Conservation (phyloP, 768 basidiomycete species). For the Auriscalpium orientale region DNA sequence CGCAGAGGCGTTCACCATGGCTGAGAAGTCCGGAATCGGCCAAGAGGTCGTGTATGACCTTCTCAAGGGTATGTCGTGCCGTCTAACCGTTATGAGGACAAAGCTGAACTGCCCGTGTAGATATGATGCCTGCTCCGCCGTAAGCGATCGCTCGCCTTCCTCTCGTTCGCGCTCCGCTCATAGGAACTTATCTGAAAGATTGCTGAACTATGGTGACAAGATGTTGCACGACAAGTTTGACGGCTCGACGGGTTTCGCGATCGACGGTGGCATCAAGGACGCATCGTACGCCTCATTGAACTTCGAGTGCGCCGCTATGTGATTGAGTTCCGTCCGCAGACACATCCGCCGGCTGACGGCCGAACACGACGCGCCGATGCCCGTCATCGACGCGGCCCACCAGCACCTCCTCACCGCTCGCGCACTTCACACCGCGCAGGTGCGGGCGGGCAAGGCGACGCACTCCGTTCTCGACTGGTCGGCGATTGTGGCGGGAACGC, state of each 20-base stretch:
- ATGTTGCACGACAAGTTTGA: slow-evolving; percentile 73
- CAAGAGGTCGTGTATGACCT: slow-evolving; percentile 47
- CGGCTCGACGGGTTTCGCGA: slow-evolving; percentile 63
- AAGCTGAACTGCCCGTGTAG: slow-evolving; percentile 22
- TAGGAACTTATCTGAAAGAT: slow-evolving; percentile 32
- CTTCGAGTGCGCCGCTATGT: not conserved
- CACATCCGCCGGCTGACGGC: slow-evolving; percentile 67
- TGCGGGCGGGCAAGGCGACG: slow-evolving; percentile 36
- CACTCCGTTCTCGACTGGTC: slow-evolving; percentile 77
- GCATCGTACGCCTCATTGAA: slow-evolving; percentile 39
- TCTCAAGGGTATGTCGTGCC: slow-evolving; percentile 42
- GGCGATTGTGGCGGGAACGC: slow-evolving; percentile 66
- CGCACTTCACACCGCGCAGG: slow-evolving; percentile 50
- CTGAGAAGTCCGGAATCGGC: slow-evolving; percentile 77
- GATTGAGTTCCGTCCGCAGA: slow-evolving; percentile 21
- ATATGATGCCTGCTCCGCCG: slow-evolving; percentile 62
- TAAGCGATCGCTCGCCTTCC: slow-evolving; percentile 16
- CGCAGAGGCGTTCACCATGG: slow-evolving; percentile 77
- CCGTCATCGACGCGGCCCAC: slow-evolving; percentile 61
- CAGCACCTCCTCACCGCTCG: slow-evolving; percentile 75
- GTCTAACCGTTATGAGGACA: no score
- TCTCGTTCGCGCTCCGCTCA: not conserved
- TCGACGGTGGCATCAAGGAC: slow-evolving; percentile 87
- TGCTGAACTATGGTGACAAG: slow-evolving; percentile 46
- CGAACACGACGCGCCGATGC: slow-evolving; percentile 63